These are phyloP conservation scores for Sphagnum contortum DNA, from an alignment of 225 moss, liverwort and hornwort genomes.

Conservation along the genomic window DNA sequence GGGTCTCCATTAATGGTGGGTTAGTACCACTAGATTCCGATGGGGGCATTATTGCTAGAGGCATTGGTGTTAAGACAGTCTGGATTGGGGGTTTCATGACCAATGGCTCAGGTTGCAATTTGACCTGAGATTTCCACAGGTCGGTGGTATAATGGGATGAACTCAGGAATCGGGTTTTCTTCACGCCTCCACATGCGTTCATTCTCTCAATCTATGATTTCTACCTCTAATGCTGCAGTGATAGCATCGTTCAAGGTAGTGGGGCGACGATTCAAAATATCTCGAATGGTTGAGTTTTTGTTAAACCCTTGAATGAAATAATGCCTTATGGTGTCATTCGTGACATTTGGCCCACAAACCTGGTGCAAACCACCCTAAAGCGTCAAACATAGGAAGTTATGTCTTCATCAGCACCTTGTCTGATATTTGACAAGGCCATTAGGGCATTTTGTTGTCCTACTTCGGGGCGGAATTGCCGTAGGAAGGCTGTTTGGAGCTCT, in stretches of 20 bases:
- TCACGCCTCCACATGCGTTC: conserved; percentile 1
- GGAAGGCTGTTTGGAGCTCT: background rate
- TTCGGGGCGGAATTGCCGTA: conserved; percentile 2
- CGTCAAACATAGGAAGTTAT: background rate
- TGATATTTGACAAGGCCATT: background rate
- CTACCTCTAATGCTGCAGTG: background rate
- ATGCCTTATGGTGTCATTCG: background rate
- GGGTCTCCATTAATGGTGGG: no score
- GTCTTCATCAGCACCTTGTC: background rate
- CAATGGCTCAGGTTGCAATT: no score
- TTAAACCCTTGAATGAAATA: conserved; percentile 4
- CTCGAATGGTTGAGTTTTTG: background rate
- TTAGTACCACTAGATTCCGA: no score
- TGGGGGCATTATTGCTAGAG: no score
- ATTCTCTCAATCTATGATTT: conserved; percentile 1
- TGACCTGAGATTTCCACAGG: no score
- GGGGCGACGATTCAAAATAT: background rate
- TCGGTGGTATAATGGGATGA: background rate
- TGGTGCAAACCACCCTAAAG: background rate
- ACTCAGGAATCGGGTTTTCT: background rate
- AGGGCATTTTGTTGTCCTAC: conserved; percentile 1
- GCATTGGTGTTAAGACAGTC: no score
- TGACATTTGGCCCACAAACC: background rate
- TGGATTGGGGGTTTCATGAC: no score
- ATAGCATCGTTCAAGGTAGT: background rate